These are phyloP conservation scores for Aspergillus steynii DNA, from an alignment of 495 filamentous ascomycete species.

Conservation along the genomic window DNA sequence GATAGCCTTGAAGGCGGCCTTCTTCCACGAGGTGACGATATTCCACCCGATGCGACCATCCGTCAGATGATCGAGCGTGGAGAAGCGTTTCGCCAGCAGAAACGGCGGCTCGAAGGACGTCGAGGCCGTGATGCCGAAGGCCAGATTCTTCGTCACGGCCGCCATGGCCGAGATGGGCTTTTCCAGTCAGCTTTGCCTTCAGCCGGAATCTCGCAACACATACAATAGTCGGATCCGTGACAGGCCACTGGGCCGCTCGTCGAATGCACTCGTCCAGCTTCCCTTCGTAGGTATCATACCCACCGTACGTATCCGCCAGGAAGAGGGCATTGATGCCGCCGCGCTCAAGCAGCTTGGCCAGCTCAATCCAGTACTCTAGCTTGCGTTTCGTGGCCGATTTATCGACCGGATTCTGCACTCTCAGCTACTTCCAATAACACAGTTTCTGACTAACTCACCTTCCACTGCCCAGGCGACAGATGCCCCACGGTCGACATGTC, in stretches of 20 bases:
- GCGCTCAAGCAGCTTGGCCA: slow-evolving; percentile 59
- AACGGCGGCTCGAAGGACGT: slow-evolving; percentile 63
- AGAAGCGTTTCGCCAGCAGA: slow-evolving; percentile 58
- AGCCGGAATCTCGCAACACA: slow-evolving; percentile 14
- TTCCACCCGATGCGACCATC: slow-evolving; percentile 64
- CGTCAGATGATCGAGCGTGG: slow-evolving; percentile 64
- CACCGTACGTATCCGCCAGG: slow-evolving; percentile 62
- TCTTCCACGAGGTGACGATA: slow-evolving; percentile 63
- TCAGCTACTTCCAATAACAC: neutral
- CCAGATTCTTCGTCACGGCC: slow-evolving; percentile 47
- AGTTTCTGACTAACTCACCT: slow-evolving; percentile 32
- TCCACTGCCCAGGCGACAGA: slow-evolving; percentile 64
- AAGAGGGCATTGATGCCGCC: slow-evolving; percentile 62
- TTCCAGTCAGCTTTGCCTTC: slow-evolving; percentile 11
- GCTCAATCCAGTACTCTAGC: slow-evolving; percentile 59
- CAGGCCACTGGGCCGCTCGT: slow-evolving; percentile 58
- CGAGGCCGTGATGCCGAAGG: slow-evolving; percentile 49
- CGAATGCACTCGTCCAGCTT: slow-evolving; percentile 52
- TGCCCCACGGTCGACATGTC: slow-evolving; percentile 64
- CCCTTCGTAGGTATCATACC: slow-evolving; percentile 58
- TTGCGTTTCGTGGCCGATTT: slow-evolving; percentile 56
- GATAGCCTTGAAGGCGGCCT: slow-evolving; percentile 58
- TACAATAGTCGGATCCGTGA: slow-evolving; percentile 57
- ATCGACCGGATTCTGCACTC: slow-evolving; percentile 51
- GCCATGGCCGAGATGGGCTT: slow-evolving; percentile 52